These are phyloP conservation scores for Silene vulgaris DNA, from an alignment of 179 eudicot species.

Conservation along the genomic window DNA sequence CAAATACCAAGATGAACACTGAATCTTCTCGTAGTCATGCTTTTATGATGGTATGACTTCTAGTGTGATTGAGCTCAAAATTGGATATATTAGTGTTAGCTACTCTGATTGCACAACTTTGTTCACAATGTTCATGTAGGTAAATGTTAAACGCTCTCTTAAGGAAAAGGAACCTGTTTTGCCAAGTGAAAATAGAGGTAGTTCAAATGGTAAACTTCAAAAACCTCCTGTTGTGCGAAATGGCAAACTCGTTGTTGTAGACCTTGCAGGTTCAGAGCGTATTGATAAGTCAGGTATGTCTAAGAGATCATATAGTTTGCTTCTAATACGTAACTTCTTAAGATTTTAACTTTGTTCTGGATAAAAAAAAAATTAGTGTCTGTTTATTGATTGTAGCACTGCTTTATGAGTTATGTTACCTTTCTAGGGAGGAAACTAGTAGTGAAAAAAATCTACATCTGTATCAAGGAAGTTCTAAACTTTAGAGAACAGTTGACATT, in stretches of 20 bases:
- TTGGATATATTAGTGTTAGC: constrained; percentile 3
- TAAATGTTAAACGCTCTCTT: constrained; percentile 63
- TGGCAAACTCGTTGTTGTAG: constrained; percentile 79
- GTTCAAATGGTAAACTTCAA: constrained; percentile 39
- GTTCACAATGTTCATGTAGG: constrained; percentile 37
- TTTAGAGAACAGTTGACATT: neutral
- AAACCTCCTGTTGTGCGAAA: constrained; percentile 68
- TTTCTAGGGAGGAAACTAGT: no score
- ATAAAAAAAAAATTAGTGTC: neutral
- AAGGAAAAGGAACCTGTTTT: constrained; percentile 46
- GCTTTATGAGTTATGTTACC: neutral
- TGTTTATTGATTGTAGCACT: neutral
- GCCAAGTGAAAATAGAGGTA: constrained; percentile 51
- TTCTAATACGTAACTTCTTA: neutral
- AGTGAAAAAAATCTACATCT: no score
- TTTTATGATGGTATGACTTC: constrained; percentile 56
- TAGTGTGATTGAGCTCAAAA: neutral
- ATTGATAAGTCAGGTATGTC: constrained; percentile 70
- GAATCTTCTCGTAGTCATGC: constrained; percentile 98
- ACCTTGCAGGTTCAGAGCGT: constrained; percentile 95
- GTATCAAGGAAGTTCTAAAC: no score
- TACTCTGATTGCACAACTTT: constrained; percentile 6
- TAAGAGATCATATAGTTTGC: constrained; percentile 6
- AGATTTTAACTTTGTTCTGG: neutral
- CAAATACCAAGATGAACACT: constrained; percentile 86